Percentiles rank a stretch among this genome's conserved stretches.
These are phyloP conservation scores for Albifimbria verrucaria DNA, from an alignment of 2,329 filamentous ascomycete genomes.

Conservation along the genomic window DNA sequence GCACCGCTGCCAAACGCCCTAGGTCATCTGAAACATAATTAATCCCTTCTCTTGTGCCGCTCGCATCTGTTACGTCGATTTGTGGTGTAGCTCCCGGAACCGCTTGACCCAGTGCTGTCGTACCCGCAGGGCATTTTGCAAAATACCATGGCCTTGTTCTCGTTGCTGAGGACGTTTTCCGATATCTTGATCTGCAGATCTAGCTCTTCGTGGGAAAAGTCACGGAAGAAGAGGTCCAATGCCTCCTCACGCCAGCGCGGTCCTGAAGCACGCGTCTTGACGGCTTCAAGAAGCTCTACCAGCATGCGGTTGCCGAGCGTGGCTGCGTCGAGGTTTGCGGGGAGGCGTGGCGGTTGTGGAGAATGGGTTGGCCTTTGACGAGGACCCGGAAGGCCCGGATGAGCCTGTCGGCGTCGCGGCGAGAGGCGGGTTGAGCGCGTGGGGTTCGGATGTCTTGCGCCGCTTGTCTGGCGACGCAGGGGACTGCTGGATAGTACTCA, in stretches of 20 bases:
- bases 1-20: too few species aligned
- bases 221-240: conserved; percentile 56
- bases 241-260: conserved; percentile 55
- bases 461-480: conserved; percentile 30
- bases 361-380: background rate
- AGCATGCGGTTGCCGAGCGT: conserved; percentile 15
- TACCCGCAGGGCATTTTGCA: conserved; percentile 56
- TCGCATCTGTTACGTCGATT: background rate
- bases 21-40: too few species aligned
- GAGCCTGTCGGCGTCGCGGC: conserved; percentile 25
- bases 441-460: conserved; percentile 26
- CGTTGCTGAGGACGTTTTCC: conserved; percentile 55
- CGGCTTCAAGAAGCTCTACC: conserved; percentile 39
- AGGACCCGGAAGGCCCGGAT: conserved; percentile 12
- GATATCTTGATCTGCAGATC: conserved; percentile 59
- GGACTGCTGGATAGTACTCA: conserved; percentile 7
- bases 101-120: conserved; percentile 55
- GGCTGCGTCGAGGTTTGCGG: background rate
- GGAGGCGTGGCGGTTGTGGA: background rate
- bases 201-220: conserved; percentile 54
- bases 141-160: conserved; percentile 59
- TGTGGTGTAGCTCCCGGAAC: conserved; percentile 41
- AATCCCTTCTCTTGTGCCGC: too few species aligned
- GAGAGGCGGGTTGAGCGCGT: conserved; percentile 12
- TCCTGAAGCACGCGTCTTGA: conserved; percentile 30